Conservation (phyloP, 495 filamentous ascomycete species). For the Hamigera avellanea region DNA sequence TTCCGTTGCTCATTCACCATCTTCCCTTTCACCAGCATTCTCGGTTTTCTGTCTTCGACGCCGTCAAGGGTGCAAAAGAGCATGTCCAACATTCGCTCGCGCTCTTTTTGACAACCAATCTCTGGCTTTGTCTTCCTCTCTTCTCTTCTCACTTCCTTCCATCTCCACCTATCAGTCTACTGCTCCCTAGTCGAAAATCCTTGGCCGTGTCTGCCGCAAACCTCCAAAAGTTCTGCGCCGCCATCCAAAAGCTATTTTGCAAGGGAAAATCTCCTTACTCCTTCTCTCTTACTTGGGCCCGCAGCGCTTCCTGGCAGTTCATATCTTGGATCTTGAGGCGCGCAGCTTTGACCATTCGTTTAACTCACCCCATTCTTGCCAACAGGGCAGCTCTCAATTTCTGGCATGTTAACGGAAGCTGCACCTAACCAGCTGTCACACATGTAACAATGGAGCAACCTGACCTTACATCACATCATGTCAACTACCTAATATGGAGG, state of each 20-base stretch:
- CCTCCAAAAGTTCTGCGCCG: background rate
- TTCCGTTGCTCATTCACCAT: background rate
- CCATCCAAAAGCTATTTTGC: background rate
- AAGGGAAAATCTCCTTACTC: background rate
- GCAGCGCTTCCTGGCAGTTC: background rate
- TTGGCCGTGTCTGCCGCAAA: conserved; percentile 2
- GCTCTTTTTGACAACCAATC: background rate
- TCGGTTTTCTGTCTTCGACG: conserved; percentile 4
- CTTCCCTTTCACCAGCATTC: conserved; percentile 6
- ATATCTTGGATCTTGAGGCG: background rate
- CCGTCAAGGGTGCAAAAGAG: background rate
- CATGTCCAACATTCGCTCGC: background rate
- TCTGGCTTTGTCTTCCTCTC: background rate
- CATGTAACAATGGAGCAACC: conserved; percentile 40
- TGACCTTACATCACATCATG: conserved; percentile 74
- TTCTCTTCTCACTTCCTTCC: conserved; percentile 2
- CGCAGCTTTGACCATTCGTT: background rate
- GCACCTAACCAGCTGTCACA: conserved; percentile 22
- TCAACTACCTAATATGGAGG: conserved; percentile 99
- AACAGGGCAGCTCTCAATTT: background rate
- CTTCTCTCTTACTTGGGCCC: background rate
- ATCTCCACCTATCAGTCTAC: conserved; percentile 4
- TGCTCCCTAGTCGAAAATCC: conserved; percentile 12
- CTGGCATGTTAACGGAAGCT: conserved; percentile 27
- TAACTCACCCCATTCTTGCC: conserved; percentile 1